Conservation (phyloP, 2,329 filamentous ascomycete genomes). For the Trichoderma cornu-damae region DNA sequence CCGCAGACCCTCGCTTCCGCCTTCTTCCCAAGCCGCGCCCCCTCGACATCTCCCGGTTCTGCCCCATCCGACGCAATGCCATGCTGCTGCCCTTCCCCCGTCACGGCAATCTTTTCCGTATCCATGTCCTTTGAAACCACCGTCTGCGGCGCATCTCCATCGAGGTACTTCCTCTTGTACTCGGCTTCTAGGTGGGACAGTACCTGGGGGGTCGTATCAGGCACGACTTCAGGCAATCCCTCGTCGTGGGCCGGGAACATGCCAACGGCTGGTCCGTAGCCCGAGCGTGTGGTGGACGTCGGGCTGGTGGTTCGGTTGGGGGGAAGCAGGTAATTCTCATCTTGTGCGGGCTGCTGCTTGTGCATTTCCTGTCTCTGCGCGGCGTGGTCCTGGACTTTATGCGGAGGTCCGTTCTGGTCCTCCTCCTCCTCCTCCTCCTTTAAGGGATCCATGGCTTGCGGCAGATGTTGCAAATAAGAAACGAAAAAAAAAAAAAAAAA, state of each 20-base stretch:
- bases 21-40: background rate
- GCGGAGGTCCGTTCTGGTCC: background rate
- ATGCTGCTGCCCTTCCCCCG: background rate
- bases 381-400: background rate
- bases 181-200: conserved; percentile 9
- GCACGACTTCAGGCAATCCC: conserved; percentile 14
- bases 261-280: conserved; percentile 9
- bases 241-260: conserved; percentile 8
- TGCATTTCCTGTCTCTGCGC: background rate
- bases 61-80: background rate
- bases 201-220: background rate
- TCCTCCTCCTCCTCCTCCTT: too few relatives aligned
- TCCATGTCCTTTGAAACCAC: background rate
- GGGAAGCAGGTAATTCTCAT: background rate
- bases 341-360: background rate
- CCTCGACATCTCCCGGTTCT: background rate
- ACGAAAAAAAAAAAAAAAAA: background rate
- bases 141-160: background rate
- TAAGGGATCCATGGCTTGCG: background rate
- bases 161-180: conserved; percentile 15
- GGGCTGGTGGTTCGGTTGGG: background rate
- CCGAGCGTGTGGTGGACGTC: conserved; percentile 6
- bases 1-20: conserved; percentile 16
- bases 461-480: background rate
- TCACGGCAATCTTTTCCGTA: conserved; percentile 12